Base-by-base conservation (phyloP, 2,329 filamentous ascomycete species). In the Bipolaris oryzae region DNA sequence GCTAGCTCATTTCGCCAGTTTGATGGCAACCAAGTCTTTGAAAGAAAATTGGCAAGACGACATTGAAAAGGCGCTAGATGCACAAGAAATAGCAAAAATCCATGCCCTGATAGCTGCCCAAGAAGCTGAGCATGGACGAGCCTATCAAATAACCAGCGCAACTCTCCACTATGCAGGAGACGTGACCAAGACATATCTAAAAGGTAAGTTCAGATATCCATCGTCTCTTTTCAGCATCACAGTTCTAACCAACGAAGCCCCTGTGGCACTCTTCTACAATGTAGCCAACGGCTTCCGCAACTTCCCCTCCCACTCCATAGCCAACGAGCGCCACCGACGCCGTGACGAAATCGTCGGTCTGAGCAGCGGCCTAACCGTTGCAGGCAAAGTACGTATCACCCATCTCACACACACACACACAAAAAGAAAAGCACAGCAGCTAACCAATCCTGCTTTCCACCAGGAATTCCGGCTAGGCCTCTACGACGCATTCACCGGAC, bases 401-500 rank as follows among this genome's bases (percentile, higher is more conserved):
- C 15, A 2, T 15, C 15, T 18, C 38, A 15, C 7, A 5, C 1
- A 7, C 4, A 7, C 6, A 18, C 3, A 5, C 3, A 21, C 21
- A 23, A 5, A n/a, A 23, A 31, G 5, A 6, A 34, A 20, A 2
- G 18, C 3, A 15, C 10, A 9, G 5, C 38, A 23, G 39, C 31
- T 31, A 6, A 31, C 16, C 9, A 18, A 0, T 11, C 13, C 7
- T 25, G 7, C 11, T 28, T n/a, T 9, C 9, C 9, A 28, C 1
- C 10, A 50, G 77, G 89, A 91, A 72, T 87, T 94, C 53, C 87
- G 85, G 0, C 82, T 87, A 52, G 90, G 91, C 0, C 78, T 95
- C 28, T 92, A 85, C 70, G 90, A 94, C 67, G 91, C 90, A 2
- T 84, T 93, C 20, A 85, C 89, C 1, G 91, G 91, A 0, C 77